Conservation (phyloP, 2,329 filamentous ascomycete genomes). For the Phialophora expanda region DNA sequence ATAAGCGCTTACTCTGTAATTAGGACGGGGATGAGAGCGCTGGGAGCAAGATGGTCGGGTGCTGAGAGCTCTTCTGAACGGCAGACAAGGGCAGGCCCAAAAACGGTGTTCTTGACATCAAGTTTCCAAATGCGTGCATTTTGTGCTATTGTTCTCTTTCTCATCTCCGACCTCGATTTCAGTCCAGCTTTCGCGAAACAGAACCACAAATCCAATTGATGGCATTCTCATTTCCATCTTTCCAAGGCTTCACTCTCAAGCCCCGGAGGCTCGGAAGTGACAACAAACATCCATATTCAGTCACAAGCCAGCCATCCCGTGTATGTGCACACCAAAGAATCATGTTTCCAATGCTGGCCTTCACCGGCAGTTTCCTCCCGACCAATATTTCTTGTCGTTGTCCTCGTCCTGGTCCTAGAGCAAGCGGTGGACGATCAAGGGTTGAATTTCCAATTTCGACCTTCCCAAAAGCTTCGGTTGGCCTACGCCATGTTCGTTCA, state of each 20-base stretch:
- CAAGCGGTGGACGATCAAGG: neutral
- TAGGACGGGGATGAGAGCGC: neutral
- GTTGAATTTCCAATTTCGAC: neutral
- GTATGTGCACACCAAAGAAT: conserved; percentile 1
- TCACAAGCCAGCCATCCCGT: neutral
- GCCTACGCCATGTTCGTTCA: neutral
- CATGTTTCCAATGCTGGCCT: neutral
- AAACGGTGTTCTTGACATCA: neutral
- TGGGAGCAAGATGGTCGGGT: neutral
- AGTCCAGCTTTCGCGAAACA: neutral
- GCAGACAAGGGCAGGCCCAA: neutral
- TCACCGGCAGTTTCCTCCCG: neutral
- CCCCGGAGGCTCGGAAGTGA: neutral
- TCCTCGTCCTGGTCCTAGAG: neutral
- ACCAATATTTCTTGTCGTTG: neutral
- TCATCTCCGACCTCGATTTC: neutral
- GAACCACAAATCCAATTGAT: neutral
- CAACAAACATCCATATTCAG: neutral
- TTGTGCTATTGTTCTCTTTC: neutral
- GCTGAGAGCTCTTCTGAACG: neutral
- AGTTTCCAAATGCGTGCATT: neutral
- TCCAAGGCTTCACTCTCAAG: neutral
- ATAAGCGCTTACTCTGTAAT: neutral
- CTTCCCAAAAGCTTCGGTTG: neutral
- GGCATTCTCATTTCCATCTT: neutral